Base-by-base conservation (phyloP, 2,329 filamentous ascomycete genomes). In the Zasmidium cellare region DNA sequence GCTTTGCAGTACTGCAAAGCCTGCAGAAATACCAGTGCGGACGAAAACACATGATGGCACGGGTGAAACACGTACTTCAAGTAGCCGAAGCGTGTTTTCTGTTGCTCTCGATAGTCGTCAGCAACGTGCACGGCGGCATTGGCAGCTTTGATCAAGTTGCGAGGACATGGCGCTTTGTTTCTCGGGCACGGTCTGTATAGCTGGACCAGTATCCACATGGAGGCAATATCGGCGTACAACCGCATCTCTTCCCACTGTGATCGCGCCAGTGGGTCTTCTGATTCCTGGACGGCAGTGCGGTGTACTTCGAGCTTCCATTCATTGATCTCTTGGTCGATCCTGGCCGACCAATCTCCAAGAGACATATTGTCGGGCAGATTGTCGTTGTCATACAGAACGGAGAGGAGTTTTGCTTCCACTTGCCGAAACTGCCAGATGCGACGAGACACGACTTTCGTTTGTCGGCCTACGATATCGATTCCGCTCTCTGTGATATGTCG, bases 21-120 rank as follows among this genome's bases (percentile, higher is more conserved):
- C 16, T 53, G 51, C 1, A 53, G 14, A 19, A 53, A 53, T 19
- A 53, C 51, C 51, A 53, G 44, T 9, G 51, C 51, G 3, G 51
- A 53, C 18, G 51, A 35, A 11, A 53, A 53, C 7, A 41, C 44
- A 24, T 53, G 51, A 28, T 53, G 51, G 23, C 51, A 53, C 1
- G 51, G 51, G 31, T 53, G 51, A 20, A 53, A 53, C 35, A 53
- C 51, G 19, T 53, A 53, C n/a, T 53, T 53, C 3, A 53, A 9
- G 19, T 45, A 53, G 11, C 51, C 51, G 19, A 46, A 53, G 12
- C 51, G 35, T 25, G 35, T 16, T 9, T 45, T 53, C 16, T 24
- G 23, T 38, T 53, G 51, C 9, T 38, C 45, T 18, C 38, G 45
- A n/a, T 53, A 53, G 19, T 38, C 51, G 2, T 24, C 45, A n/a